Conservation (phyloP, 129 eudicot genomes). For the Tanacetum coccineum region DNA sequence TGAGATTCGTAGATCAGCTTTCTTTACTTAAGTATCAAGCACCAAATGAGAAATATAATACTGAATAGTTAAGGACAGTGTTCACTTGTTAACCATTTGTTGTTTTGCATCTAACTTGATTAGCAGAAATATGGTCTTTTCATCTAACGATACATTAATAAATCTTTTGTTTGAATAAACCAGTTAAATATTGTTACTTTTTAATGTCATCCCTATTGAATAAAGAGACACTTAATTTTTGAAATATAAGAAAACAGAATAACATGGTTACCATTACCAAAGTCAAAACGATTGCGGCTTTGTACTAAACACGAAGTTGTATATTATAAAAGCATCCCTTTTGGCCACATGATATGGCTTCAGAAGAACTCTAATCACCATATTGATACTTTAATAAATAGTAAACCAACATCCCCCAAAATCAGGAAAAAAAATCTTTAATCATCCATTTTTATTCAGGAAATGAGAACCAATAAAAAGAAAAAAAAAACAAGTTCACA, state of each 20-base stretch:
- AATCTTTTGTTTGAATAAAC: background rate
- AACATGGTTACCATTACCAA: background rate
- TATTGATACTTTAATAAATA: background rate
- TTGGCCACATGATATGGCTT: too few species aligned
- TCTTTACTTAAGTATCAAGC: background rate
- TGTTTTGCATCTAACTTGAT: conserved; percentile 1
- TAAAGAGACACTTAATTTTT: background rate
- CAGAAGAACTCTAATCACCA: background rate
- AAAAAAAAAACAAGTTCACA: background rate
- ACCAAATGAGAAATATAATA: background rate
- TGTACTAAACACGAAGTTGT: background rate
- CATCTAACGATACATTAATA: background rate
- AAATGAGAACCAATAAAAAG: background rate
- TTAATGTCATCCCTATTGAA: background rate
- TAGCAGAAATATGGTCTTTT: background rate
- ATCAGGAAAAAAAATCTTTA: too few species aligned
- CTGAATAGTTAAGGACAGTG: background rate
- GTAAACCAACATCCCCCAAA: too few species aligned
- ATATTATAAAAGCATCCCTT: background rate
- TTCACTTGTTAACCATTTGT: background rate
- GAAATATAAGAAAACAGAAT: background rate
- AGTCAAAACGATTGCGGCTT: background rate
- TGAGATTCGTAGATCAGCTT: background rate
- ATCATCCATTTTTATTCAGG: background rate
- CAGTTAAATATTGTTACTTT: background rate